Conservation (phyloP, 495 filamentous ascomycete genomes). For the Penicillium angulare region DNA sequence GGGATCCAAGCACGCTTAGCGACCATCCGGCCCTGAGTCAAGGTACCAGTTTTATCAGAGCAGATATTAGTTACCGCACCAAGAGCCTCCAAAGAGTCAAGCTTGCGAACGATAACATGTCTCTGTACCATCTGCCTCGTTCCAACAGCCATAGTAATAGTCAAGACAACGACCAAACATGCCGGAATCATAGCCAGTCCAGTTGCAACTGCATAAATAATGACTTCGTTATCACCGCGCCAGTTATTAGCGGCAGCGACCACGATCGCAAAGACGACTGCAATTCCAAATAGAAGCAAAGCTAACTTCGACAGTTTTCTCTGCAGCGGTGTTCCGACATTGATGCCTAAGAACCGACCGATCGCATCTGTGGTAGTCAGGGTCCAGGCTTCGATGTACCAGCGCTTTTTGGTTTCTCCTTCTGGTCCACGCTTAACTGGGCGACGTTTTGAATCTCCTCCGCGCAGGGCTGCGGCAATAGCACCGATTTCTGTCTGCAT, state of each 20-base stretch:
- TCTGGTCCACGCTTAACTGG: conserved; percentile 56
- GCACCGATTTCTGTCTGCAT: conserved; percentile 72
- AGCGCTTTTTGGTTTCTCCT: conserved; percentile 59
- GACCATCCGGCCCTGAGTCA: conserved; percentile 77
- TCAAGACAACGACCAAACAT: conserved; percentile 72
- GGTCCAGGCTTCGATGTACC: conserved; percentile 67
- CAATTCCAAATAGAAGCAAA: conserved; percentile 65
- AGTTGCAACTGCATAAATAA: conserved; percentile 72
- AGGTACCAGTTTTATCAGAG: conserved; percentile 70
- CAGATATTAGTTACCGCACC: conserved; percentile 72
- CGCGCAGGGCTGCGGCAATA: conserved; percentile 63
- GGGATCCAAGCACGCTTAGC: conserved; percentile 81
- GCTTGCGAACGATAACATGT: conserved; percentile 66
- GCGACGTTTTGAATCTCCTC: conserved; percentile 42
- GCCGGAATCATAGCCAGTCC: conserved; percentile 71
- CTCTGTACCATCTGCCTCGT: conserved; percentile 69
- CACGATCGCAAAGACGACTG: conserved; percentile 66
- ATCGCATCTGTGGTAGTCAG: conserved; percentile 64
- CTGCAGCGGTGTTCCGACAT: conserved; percentile 67
- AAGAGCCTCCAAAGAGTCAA: conserved; percentile 65
- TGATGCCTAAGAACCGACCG: conserved; percentile 68
- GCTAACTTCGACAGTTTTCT: conserved; percentile 69
- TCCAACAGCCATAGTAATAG: conserved; percentile 72
- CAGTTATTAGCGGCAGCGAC: conserved; percentile 63
- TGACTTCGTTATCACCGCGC: conserved; percentile 57